Percentiles rank a stretch among this genome's conserved stretches.
phyloP scores from a whole-genome alignment of 495 filamentous ascomycete genomes.

The Daldinia bambusicola region DNA sequence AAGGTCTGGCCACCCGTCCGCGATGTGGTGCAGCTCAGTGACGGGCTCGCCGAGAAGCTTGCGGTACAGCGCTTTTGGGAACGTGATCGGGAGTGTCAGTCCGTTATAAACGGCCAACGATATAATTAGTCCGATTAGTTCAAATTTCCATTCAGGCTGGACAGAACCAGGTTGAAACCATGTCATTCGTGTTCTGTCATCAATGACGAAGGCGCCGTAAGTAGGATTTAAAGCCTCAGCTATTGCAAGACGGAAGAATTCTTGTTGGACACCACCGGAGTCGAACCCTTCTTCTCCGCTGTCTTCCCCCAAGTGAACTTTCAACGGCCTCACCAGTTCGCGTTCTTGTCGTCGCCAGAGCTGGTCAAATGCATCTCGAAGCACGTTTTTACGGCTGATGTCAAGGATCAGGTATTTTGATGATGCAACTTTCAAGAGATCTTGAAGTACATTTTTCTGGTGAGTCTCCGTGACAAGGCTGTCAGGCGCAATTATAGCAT shows the following conservation, averaged over 20 bases:
- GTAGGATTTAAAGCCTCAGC: slow-evolving; percentile 78
- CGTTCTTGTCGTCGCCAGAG: slow-evolving; percentile 85
- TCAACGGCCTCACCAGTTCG: slow-evolving; percentile 85
- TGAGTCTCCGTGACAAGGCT: slow-evolving; percentile 57
- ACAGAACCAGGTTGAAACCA: slow-evolving; percentile 88
- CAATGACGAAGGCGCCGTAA: slow-evolving; percentile 79
- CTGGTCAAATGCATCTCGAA: slow-evolving; percentile 85
- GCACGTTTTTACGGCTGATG: slow-evolving; percentile 73
- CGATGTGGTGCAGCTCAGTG: slow-evolving; percentile 75
- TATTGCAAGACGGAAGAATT: slow-evolving; percentile 89
- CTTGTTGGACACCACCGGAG: slow-evolving; percentile 92
- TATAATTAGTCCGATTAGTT: slow-evolving; percentile 86
- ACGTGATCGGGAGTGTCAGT: slow-evolving; percentile 85
- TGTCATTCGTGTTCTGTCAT: slow-evolving; percentile 75
- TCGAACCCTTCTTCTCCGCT: slow-evolving; percentile 90
- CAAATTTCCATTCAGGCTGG: slow-evolving; percentile 88
- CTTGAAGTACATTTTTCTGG: slow-evolving; percentile 62
- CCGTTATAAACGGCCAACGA: slow-evolving; percentile 96
- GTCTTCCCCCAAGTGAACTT: slow-evolving; percentile 83
- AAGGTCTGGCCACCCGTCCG: slow-evolving; percentile 87
- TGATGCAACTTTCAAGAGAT: slow-evolving; percentile 70
- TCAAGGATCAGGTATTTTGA: slow-evolving; percentile 80
- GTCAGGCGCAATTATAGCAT: slow-evolving; percentile 64
- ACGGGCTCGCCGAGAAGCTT: slow-evolving; percentile 75
- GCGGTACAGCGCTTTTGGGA: slow-evolving; percentile 84